phyloP scores from a whole-genome alignment of 2,329 filamentous ascomycete species.

The Aspergillus sp. region DNA sequence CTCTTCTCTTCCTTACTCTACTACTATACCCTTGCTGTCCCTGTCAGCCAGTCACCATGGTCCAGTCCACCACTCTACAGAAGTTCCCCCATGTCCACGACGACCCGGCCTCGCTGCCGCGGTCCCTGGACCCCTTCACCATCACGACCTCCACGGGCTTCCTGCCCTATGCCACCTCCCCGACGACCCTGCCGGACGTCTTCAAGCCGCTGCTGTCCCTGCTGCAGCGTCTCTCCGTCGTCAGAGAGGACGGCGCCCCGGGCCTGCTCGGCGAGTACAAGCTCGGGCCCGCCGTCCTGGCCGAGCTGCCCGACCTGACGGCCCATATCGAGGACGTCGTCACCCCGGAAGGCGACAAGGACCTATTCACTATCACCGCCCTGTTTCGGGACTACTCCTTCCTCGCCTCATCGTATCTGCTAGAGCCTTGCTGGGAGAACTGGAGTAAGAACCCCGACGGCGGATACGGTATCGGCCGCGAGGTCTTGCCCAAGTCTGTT shows the following conservation, averaged over 20 bases:
- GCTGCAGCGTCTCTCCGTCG: slow-evolving; percentile 68
- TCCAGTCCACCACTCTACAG: slow-evolving; percentile 28
- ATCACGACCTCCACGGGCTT: slow-evolving; percentile 40
- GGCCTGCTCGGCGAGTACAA: slow-evolving; percentile 66
- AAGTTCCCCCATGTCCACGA: slow-evolving; percentile 37
- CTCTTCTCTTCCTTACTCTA: background rate
- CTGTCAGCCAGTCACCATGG: no score
- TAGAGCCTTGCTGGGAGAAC: slow-evolving; percentile 82
- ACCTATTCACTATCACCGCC: slow-evolving; percentile 73
- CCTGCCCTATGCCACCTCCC: slow-evolving; percentile 32
- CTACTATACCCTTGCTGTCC: slow-evolving; percentile 9
- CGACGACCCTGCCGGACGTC: slow-evolving; percentile 54
- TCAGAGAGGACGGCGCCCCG: slow-evolving; percentile 60
- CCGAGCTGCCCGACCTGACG: slow-evolving; percentile 69
- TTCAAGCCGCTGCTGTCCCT: slow-evolving; percentile 66
- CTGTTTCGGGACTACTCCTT: slow-evolving; percentile 89
- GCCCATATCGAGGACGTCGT: slow-evolving; percentile 59
- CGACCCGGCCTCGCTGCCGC: slow-evolving; percentile 32
- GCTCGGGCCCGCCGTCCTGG: slow-evolving; percentile 65
- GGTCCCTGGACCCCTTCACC: slow-evolving; percentile 38
- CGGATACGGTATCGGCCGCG: slow-evolving; percentile 67
- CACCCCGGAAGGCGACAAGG: slow-evolving; percentile 43
- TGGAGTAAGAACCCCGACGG: slow-evolving; percentile 50
- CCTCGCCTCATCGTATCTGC: slow-evolving; percentile 75
- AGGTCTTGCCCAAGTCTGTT: slow-evolving; percentile 63